Evolutionary conservation across 805 yeast genomes (phyloP).

Genomic region (Kodamaea leandrae): DNA sequence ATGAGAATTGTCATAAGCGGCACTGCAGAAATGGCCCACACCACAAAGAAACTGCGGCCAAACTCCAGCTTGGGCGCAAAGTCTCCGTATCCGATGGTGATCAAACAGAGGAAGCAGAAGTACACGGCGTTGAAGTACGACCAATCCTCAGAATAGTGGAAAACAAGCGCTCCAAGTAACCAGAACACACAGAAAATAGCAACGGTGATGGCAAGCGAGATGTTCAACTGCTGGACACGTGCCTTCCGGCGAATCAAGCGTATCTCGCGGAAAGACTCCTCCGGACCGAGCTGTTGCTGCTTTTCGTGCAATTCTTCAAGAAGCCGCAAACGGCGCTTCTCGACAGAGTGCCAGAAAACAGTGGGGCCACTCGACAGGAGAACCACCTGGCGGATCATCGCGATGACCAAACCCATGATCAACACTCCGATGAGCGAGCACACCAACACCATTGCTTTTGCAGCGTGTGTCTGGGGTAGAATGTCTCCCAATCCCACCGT

Average conservation of each 20-base stretch:
- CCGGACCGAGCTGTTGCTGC: conserved; percentile 20
- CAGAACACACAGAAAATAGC: conserved; percentile 55
- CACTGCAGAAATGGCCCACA: conserved; percentile 80
- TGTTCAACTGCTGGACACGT: conserved; percentile 32
- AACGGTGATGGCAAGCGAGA: conserved; percentile 40
- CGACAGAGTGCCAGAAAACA: conserved; percentile 63
- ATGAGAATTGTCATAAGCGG: conserved; percentile 84
- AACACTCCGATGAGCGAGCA: conserved; percentile 72
- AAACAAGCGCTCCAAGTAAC: conserved; percentile 70
- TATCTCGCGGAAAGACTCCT: conserved; percentile 57
- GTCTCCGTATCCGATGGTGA: conserved; percentile 87
- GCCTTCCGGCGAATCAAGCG: conserved; percentile 47
- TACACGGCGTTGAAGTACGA: conserved; percentile 67
- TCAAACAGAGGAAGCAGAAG: conserved; percentile 69
- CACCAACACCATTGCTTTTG: conserved; percentile 57
- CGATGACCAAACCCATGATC: conserved; percentile 68
- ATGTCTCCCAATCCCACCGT: conserved; percentile 85
- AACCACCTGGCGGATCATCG: conserved; percentile 66
- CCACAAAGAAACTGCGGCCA: conserved; percentile 69
- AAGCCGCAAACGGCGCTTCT: conserved; percentile 41
- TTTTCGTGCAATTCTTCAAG: conserved; percentile 20
- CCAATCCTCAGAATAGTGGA: conserved; percentile 66
- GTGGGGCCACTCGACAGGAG: conserved; percentile 61
- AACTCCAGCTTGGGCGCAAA: conserved; percentile 59
- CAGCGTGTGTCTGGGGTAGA: conserved; percentile 50